Percentiles rank a stretch among this genome's conserved stretches.
These are phyloP conservation scores for Fusarium tupiense DNA, from an alignment of 2,329 filamentous ascomycete genomes.

Conservation along the genomic window DNA sequence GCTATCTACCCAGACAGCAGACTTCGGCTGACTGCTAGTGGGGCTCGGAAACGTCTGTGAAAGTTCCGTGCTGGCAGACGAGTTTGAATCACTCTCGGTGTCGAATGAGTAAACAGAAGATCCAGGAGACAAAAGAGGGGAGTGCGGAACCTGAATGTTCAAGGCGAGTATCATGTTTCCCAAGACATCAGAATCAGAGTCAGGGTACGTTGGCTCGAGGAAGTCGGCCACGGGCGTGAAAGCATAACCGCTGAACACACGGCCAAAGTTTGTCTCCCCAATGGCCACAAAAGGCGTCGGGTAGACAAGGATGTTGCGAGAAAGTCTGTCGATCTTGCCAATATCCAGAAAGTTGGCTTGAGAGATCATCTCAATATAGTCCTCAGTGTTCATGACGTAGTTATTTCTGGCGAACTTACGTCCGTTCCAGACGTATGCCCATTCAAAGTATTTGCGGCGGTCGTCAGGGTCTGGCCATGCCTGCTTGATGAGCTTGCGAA, in stretches of 20 bases:
- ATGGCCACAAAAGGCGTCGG: neutral
- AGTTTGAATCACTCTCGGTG: neutral
- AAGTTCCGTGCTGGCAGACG: neutral
- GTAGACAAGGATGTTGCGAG: neutral
- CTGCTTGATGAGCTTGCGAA: rapidly evolving
- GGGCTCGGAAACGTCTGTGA: neutral
- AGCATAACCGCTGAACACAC: neutral
- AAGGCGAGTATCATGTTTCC: neutral
- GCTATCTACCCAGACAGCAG: neutral
- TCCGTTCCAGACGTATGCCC: neutral
- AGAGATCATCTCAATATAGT: neutral
- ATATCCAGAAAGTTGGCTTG: neutral
- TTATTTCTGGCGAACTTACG: rapidly evolving
- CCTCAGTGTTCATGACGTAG: neutral
- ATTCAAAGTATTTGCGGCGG: rapidly evolving
- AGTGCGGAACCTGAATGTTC: neutral
- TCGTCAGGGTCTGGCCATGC: neutral
- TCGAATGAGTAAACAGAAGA: neutral
- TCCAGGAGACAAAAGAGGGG: neutral
- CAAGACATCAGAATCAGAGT: neutral
- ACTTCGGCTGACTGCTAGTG: rapidly evolving
- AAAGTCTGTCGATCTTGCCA: rapidly evolving
- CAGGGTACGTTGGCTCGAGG: neutral
- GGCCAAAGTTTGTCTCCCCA: neutral
- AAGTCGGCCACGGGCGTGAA: neutral